A percentile compares a stretch with the other conserved stretches of the same genome.
Evolutionary conservation across 2,329 filamentous ascomycete species (phyloP).

Genomic region (Fusarium multiceps): DNA sequence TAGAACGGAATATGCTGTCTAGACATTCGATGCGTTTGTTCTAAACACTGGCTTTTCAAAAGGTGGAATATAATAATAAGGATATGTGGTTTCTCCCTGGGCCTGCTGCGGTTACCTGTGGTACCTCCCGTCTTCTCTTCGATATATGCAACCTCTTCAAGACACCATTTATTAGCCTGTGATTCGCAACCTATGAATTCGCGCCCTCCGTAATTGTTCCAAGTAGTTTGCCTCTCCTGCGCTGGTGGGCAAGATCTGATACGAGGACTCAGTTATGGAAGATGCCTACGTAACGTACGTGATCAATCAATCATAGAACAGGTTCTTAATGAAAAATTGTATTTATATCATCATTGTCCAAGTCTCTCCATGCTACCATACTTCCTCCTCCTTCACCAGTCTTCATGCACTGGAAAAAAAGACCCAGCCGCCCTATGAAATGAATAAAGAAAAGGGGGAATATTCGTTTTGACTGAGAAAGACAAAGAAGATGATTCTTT

Average conservation of each 20-base stretch:
- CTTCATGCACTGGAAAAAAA: slow-evolving; percentile 4
- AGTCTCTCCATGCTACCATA: slow-evolving; percentile 1
- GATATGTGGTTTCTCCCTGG: background rate
- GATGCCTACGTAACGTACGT: background rate
- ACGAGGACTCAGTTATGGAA: background rate
- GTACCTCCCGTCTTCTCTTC: slow-evolving; percentile 6
- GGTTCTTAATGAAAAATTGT: slow-evolving; percentile 13
- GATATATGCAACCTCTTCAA: slow-evolving; percentile 1
- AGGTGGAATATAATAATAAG: slow-evolving; percentile 7
- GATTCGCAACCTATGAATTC: background rate
- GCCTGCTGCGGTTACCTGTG: background rate
- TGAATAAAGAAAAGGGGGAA: slow-evolving; percentile 38
- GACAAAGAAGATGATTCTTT: slow-evolving; percentile 46
- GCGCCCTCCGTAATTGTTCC: background rate
- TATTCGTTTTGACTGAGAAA: slow-evolving; percentile 43
- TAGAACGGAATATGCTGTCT: slow-evolving; percentile 27
- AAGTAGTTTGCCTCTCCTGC: background rate
- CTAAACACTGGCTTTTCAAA: slow-evolving; percentile 4
- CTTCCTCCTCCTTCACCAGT: slow-evolving; percentile 7
- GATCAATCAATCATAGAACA: background rate
- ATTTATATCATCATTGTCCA: slow-evolving; percentile 29
- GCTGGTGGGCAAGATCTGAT: background rate
- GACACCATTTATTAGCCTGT: background rate
- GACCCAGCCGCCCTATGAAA: slow-evolving; percentile 32
- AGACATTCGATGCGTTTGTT: background rate